Evolutionary conservation across 2,329 filamentous ascomycete species (phyloP).

Genomic region (Colletotrichum sp.): DNA sequence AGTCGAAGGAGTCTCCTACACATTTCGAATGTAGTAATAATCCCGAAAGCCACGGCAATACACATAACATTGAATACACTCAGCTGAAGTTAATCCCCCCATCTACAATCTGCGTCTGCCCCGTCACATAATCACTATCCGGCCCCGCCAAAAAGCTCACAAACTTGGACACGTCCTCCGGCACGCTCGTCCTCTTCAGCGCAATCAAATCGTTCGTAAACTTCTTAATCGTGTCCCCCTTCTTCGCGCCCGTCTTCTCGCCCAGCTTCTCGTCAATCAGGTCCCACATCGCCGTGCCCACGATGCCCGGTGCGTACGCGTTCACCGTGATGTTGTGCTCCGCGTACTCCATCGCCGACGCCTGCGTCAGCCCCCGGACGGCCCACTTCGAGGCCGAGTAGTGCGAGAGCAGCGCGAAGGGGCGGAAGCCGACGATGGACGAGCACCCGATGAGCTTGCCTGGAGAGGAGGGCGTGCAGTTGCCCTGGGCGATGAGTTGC

Average conservation of each 20-base stretch:
- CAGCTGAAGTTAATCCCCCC: constrained; percentile 43
- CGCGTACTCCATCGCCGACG: constrained; percentile 66
- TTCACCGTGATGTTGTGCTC: constrained; percentile 70
- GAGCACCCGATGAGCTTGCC: constrained; percentile 47
- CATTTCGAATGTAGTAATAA: background rate
- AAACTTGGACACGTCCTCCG: constrained; percentile 66
- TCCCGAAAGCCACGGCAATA: background rate
- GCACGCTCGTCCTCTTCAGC: constrained; percentile 61
- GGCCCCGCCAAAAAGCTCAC: constrained; percentile 66
- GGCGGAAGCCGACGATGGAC: constrained; percentile 63
- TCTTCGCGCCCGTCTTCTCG: constrained; percentile 51
- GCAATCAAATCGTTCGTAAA: constrained; percentile 59
- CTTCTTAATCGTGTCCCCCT: constrained; percentile 53
- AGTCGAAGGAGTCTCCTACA: background rate
- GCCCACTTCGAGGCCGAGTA: constrained; percentile 72
- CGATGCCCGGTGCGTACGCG: constrained; percentile 71
- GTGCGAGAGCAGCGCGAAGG: constrained; percentile 64
- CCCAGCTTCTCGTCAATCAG: constrained; percentile 62
- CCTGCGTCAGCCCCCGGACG: constrained; percentile 69
- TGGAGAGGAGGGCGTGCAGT: constrained; percentile 42
- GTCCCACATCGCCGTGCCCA: constrained; percentile 73
- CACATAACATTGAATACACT: accelerated
- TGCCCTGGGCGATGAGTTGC: constrained; percentile 63
- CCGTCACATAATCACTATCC: constrained; percentile 69
- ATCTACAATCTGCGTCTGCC: constrained; percentile 68